Conservation (phyloP, 306 rosid genomes). For the Mucuna pruriens region DNA sequence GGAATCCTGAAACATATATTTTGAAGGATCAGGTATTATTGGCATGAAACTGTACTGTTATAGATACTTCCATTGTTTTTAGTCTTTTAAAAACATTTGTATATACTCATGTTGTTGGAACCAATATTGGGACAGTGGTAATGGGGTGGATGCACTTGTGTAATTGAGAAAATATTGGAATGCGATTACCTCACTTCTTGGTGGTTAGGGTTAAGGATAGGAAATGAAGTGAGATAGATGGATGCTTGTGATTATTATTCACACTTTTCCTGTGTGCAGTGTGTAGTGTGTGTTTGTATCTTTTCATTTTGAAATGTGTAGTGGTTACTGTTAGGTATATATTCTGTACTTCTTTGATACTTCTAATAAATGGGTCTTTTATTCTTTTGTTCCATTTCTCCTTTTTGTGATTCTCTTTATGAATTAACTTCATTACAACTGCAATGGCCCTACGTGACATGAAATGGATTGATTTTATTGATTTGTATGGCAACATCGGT, state of each 20-base stretch:
- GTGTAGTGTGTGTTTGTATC: not conserved
- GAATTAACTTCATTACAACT: not conserved
- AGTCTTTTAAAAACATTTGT: not conserved
- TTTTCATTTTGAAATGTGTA: not conserved
- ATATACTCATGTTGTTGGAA: not conserved
- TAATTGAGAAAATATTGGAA: not conserved
- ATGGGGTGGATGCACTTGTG: not conserved
- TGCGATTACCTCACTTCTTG: not conserved
- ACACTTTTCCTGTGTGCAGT: not conserved
- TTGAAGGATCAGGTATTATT: no score
- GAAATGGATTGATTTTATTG: not conserved
- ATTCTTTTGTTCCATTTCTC: not conserved
- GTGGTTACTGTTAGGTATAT: not conserved
- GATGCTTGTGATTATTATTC: not conserved
- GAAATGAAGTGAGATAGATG: not conserved
- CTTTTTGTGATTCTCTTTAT: not conserved
- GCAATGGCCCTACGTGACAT: not conserved
- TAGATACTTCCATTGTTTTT: not conserved
- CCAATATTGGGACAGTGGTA: not conserved
- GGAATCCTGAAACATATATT: slow-evolving; percentile 90
- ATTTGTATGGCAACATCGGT: not conserved
- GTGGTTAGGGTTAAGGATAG: not conserved
- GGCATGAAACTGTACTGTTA: no score
- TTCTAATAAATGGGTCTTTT: not conserved
- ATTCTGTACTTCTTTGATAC: not conserved